Conservation (phyloP, 192 early-diverging fungal species). For the Podila verticillata region DNA sequence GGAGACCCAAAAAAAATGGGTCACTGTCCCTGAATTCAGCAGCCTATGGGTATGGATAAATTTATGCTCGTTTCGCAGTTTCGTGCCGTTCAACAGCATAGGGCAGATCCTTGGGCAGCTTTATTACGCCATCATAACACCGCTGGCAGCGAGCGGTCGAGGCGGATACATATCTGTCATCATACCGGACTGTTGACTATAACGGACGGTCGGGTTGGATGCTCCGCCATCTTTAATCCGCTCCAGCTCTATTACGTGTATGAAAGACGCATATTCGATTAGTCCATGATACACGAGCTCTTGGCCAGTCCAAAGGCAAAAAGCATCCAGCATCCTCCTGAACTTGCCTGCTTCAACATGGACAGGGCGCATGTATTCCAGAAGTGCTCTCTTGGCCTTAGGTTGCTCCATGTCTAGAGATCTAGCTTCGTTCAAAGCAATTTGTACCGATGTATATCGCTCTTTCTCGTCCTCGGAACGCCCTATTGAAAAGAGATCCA, state of each 20-base stretch:
- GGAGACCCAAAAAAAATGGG: too few relatives aligned
- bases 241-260: conserved; percentile 33
- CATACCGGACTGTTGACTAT: conserved; percentile 18
- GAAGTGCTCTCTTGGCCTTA: conserved; percentile 25
- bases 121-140: too few relatives aligned
- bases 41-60: too few relatives aligned
- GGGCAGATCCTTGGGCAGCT: too few relatives aligned
- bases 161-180: too few relatives aligned
- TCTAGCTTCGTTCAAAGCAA: conserved; percentile 57
- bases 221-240: conserved; percentile 49
- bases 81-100: too few relatives aligned
- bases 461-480: conserved; percentile 37
- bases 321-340: neutral
- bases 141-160: too few relatives aligned
- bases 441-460: conserved; percentile 57
- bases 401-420: conserved; percentile 32
- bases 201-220: conserved; percentile 49
- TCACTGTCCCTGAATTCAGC: too few relatives aligned
- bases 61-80: too few relatives aligned
- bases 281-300: neutral
- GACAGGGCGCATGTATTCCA: conserved; percentile 22
- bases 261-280: conserved; percentile 1
- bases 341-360: conserved; percentile 30
- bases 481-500: conserved; percentile 58
- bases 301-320: neutral